Percentiles rank a stretch among this genome's conserved stretches.
These are phyloP conservation scores for Brettanomyces naardenensis DNA, from an alignment of 805 yeast species.

Conservation along the genomic window DNA sequence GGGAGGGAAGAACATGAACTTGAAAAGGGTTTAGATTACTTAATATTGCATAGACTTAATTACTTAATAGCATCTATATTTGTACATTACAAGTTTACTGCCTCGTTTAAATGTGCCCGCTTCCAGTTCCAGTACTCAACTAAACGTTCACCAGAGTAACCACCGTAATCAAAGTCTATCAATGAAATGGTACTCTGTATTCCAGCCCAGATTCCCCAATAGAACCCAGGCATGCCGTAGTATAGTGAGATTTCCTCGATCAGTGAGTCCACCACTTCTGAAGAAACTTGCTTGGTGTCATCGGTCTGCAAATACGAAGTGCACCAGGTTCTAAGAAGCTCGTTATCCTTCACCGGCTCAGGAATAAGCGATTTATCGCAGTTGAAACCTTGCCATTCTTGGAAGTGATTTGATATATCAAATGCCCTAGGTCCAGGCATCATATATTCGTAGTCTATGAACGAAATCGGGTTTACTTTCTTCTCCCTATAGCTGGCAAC, in stretches of 20 bases:
- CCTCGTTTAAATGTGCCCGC: conserved; percentile 13
- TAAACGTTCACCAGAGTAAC: conserved; percentile 51
- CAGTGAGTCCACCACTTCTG: conserved; percentile 29
- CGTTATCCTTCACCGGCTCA: conserved; percentile 34
- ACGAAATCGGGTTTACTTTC: conserved; percentile 36
- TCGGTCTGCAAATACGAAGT: conserved; percentile 39
- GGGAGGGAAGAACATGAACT: not conserved
- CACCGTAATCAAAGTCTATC: conserved; percentile 64
- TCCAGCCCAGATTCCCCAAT: conserved; percentile 82
- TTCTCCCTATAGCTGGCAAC: conserved; percentile 3
- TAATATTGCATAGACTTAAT: not conserved
- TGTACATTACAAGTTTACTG: too few relatives aligned
- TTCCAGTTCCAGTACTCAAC: conserved; percentile 71
- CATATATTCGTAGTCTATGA: conserved; percentile 70
- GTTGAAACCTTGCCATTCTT: conserved; percentile 79
- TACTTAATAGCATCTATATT: not conserved
- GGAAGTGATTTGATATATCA: conserved; percentile 67
- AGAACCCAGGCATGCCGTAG: conserved; percentile 77
- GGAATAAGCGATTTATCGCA: conserved; percentile 60
- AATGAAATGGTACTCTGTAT: conserved; percentile 62
- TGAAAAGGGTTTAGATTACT: not conserved
- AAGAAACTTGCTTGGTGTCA: conserved; percentile 10
- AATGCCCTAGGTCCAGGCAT: conserved; percentile 66
- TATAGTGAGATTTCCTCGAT: conserved; percentile 49
- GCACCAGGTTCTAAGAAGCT: conserved; percentile 49